These are phyloP conservation scores for Westerdykella ornata DNA, from an alignment of 2,329 filamentous ascomycete genomes.

Conservation along the genomic window DNA sequence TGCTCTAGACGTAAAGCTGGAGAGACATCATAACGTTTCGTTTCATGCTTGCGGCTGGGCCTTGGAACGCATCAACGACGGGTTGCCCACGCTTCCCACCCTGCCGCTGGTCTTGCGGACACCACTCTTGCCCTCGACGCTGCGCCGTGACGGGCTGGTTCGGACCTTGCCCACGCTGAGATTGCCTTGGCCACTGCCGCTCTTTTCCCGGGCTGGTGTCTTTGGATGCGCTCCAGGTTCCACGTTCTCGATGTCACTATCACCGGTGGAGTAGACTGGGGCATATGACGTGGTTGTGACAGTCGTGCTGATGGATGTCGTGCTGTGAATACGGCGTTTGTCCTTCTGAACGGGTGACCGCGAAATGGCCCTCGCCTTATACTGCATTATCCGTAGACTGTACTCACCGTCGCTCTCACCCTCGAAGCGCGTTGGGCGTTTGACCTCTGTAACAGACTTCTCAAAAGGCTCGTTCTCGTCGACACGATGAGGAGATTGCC, in stretches of 20 bases:
- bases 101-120: constrained; percentile 48
- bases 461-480: constrained; percentile 48
- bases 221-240: constrained; percentile 35
- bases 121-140: constrained; percentile 44
- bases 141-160: constrained; percentile 41
- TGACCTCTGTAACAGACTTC: constrained; percentile 53
- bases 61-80: constrained; percentile 22
- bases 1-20: background rate
- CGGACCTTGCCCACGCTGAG: constrained; percentile 43
- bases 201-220: constrained; percentile 39
- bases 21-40: background rate
- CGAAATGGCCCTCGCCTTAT: constrained; percentile 56
- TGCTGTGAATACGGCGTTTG: constrained; percentile 62
- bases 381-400: constrained; percentile 61
- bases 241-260: constrained; percentile 45
- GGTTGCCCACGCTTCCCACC: constrained; percentile 42
- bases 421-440: constrained; percentile 52
- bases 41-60: constrained; percentile 4
- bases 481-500: constrained; percentile 30
- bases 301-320: constrained; percentile 63
- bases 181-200: constrained; percentile 39
- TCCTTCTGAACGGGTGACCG: constrained; percentile 53
- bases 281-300: constrained; percentile 45
- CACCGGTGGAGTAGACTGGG: constrained; percentile 35
- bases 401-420: constrained; percentile 75